Conservation (phyloP, 345 rosid genomes). For the Rhodomyrtus tomentosa region DNA sequence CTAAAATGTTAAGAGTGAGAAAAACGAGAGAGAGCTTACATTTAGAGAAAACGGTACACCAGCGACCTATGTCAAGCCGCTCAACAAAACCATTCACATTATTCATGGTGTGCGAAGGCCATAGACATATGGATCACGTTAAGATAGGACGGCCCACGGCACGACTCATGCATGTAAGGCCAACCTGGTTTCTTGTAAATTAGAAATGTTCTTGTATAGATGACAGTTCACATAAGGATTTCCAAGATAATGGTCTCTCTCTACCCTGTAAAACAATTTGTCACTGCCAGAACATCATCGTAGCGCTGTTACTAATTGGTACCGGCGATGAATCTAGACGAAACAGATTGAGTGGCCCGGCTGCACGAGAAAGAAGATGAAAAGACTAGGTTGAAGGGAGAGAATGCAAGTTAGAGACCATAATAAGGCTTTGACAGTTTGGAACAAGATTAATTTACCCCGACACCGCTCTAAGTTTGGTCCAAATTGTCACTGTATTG, state of each 20-base stretch:
- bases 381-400: neutral
- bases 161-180: neutral
- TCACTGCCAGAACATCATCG: neutral
- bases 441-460: neutral
- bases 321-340: neutral
- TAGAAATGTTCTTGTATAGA: neutral
- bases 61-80: neutral
- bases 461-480: neutral
- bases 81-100: neutral
- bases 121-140: neutral
- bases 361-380: neutral
- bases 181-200: neutral
- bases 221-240: neutral
- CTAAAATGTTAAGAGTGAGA: neutral
- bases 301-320: neutral
- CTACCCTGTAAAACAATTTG: neutral
- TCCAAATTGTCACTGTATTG: neutral
- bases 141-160: neutral
- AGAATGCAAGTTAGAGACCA: neutral
- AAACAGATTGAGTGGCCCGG: neutral
- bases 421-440: neutral
- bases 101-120: neutral
- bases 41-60: neutral
- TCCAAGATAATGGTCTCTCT: neutral
- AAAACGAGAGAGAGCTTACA: neutral